Evolutionary conservation across 73 alveolate species (phyloP).

Genomic region (Breviolum minutum): DNA sequence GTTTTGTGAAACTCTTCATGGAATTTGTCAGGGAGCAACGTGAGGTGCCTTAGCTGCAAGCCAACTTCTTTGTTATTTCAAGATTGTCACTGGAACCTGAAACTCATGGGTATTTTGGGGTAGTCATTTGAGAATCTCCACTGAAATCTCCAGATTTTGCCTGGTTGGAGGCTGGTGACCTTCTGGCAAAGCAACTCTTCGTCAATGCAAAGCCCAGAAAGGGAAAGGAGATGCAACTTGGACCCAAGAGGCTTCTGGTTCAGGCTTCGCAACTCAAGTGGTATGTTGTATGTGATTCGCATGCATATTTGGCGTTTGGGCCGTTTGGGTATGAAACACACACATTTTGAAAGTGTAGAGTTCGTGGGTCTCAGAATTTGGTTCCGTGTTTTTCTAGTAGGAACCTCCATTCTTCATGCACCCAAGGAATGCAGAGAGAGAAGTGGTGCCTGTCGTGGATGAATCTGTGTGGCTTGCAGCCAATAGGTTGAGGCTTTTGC

Average conservation of each 20-base stretch:
- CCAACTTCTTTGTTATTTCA: background rate
- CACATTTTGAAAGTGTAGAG: too few relatives aligned
- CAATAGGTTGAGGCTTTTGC: background rate
- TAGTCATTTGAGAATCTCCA: background rate
- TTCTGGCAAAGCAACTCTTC: slow-evolving; percentile 11
- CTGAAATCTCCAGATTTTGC: background rate
- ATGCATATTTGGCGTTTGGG: too few relatives aligned
- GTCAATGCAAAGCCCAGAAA: slow-evolving; percentile 52
- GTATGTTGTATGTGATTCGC: background rate
- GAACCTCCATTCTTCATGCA: background rate
- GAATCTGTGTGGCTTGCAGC: slow-evolving; percentile 52
- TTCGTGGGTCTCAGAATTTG: too few relatives aligned
- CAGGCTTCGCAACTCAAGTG: background rate
- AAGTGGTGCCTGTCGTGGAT: slow-evolving; percentile 49
- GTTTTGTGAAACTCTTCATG: slow-evolving; percentile 59
- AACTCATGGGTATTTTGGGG: background rate
- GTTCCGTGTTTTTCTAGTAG: too few relatives aligned
- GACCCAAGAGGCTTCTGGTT: background rate
- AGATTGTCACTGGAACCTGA: background rate
- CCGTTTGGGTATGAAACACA: too few relatives aligned
- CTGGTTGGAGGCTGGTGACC: slow-evolving; percentile 9
- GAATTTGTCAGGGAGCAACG: slow-evolving; percentile 71
- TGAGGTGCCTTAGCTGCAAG: background rate
- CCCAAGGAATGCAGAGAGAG: background rate
- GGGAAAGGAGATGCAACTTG: background rate